These are phyloP conservation scores for Ammopiptanthus mongolicus DNA, from an alignment of 306 rosid genomes.

Conservation along the genomic window DNA sequence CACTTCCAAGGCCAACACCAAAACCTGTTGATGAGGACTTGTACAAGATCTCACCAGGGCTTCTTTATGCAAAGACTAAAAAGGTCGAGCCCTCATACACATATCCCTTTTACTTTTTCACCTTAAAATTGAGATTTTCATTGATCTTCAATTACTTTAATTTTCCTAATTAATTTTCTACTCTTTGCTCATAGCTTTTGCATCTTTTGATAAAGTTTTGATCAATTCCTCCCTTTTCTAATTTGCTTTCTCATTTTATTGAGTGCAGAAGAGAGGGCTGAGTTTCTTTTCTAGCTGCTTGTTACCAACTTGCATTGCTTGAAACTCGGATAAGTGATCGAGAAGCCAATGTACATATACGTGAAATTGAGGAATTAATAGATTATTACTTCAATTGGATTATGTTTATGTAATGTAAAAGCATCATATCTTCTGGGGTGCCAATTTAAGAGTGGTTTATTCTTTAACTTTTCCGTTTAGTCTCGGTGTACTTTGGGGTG, in stretches of 20 bases:
- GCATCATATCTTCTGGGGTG: not conserved
- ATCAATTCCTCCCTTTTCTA: not conserved
- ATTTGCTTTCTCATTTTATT: not conserved
- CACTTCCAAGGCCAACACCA: slow-evolving; percentile 37
- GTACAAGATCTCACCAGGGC: slow-evolving; percentile 69
- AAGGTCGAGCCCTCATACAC: slow-evolving; percentile 42
- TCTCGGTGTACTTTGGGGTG: not conserved
- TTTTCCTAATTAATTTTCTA: not conserved
- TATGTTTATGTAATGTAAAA: not conserved
- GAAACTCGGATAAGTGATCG: slow-evolving; percentile 21
- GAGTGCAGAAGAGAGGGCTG: slow-evolving; percentile 76
- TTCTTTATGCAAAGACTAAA: slow-evolving; percentile 54
- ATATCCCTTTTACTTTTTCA: not conserved
- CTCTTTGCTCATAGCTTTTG: not conserved
- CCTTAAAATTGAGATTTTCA: not conserved
- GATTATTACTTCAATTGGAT: slow-evolving; percentile 14
- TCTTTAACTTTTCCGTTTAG: not conserved
- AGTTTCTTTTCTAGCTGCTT: slow-evolving; percentile 75
- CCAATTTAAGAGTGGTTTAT: not conserved
- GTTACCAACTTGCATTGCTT: slow-evolving; percentile 67
- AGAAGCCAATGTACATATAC: slow-evolving; percentile 27
- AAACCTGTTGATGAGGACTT: slow-evolving; percentile 84
- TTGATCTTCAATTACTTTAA: not conserved
- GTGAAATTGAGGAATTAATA: not conserved
- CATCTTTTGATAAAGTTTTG: slow-evolving; percentile 23